These are phyloP conservation scores for Amyloporia xantha DNA, from an alignment of 768 basidiomycete species.

Conservation along the genomic window DNA sequence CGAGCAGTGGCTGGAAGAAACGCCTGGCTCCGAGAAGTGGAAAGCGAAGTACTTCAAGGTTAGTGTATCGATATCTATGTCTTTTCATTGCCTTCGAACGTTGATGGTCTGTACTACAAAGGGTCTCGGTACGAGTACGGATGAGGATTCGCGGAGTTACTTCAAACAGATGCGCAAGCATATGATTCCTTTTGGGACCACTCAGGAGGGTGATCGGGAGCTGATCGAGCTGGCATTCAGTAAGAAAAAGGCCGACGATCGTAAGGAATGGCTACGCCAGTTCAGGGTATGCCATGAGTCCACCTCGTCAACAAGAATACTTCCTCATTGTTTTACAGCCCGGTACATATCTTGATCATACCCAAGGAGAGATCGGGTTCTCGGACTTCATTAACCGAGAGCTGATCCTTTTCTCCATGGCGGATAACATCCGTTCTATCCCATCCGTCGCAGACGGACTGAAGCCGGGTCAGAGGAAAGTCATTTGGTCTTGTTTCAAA, in stretches of 20 bases:
- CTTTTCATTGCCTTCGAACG: neutral
- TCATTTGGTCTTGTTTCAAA: constrained; percentile 95
- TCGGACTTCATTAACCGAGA: constrained; percentile 98
- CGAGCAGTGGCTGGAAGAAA: constrained; percentile 82
- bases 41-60: constrained; percentile 97
- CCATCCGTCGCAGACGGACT: constrained; percentile 91
- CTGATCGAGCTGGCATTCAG: constrained; percentile 98
- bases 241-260: constrained; percentile 98
- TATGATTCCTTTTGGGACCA: constrained; percentile 85
- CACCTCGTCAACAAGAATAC: neutral
- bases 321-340: constrained; percentile 51
- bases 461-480: constrained; percentile 96
- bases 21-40: constrained; percentile 77
- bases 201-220: constrained; percentile 74
- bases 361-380: constrained; percentile 76
- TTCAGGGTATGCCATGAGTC: constrained; percentile 50
- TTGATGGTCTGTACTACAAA: too few species aligned
- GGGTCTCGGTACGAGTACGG: constrained; percentile 94
- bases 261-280: constrained; percentile 95
- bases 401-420: constrained; percentile 97
- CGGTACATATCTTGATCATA: constrained; percentile 90
- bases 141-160: constrained; percentile 87
- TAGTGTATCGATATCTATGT: too few species aligned
- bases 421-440: constrained; percentile 97
- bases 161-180: constrained; percentile 91